Base-by-base conservation (phyloP, 805 yeast species). In the Yamadazyma tumulicola region DNA sequence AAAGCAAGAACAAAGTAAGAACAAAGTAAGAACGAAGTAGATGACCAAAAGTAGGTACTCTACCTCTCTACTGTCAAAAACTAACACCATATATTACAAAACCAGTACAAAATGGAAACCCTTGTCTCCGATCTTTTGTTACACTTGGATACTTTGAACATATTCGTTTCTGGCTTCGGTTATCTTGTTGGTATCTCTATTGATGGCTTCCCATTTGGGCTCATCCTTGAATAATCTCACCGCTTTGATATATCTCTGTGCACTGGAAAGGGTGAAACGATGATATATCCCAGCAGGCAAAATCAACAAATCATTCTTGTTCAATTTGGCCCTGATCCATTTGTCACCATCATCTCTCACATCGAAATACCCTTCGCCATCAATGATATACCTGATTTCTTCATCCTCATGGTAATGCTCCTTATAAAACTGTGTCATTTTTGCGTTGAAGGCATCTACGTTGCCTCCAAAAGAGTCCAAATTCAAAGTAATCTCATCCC, bases 391-490 rank as follows among this genome's bases (percentile, higher is more conserved):
- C 46, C 98, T 69, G 54, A 91, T 91, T 64, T 91, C 98, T 61
- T 91, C 98, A 55, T 91, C 98, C 55, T 91, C 97, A 55, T 91
- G 98, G 35, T 87, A 69, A 59, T 91, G 98, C 53, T 91, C 96
- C 30, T 73, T 66, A 63, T 79, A 85, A 59, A 89, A 88, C 27
- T 62, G 72, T 43, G 74, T 67, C 57, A 91, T 68, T 57, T 87
- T 86, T 32, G 64, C 67, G 44, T 76, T 69, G 49, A 84, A 75
- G 0, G 75, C 80, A 3, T 53, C 56, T 9, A 54, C 36, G 34
- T 76, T 81, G 23, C 79, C 79, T 15, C 81, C 77, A 52, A 87
- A 77, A 0, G 83, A 68, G 3, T 61, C 72, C 19, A 76, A 72
- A 19, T 78, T 73, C 34, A 89, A 70, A 27, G 62, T 64, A 18